These are phyloP conservation scores for Penicillium pulvis DNA, from an alignment of 495 filamentous ascomycete species.

Conservation along the genomic window DNA sequence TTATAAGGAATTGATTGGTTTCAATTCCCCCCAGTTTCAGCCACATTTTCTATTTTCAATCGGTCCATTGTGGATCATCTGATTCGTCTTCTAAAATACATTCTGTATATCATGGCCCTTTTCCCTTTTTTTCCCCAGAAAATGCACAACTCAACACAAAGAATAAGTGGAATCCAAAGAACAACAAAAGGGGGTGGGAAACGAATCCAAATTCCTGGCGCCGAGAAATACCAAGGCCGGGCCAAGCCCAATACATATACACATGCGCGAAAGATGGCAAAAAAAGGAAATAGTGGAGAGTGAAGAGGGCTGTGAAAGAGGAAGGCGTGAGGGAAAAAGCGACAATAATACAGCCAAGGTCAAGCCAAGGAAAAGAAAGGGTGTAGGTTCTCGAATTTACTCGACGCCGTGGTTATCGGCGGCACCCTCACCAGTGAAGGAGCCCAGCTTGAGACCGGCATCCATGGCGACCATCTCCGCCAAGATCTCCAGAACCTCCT, in stretches of 20 bases:
- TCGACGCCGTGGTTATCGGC: constrained; percentile 46
- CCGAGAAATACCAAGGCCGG: constrained; percentile 41
- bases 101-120: constrained; percentile 16
- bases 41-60: constrained; percentile 12
- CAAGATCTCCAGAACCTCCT: constrained; percentile 91
- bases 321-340: constrained; percentile 6
- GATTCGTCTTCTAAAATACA: constrained; percentile 19
- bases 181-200: constrained; percentile 8
- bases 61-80: constrained; percentile 15
- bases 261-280: constrained; percentile 5
- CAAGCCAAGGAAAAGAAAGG: constrained; percentile 10
- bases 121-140: constrained; percentile 4
- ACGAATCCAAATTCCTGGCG: constrained; percentile 34
- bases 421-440: constrained; percentile 41
- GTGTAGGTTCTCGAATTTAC: constrained; percentile 19
- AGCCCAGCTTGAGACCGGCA: constrained; percentile 64
- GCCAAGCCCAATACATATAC: constrained; percentile 33
- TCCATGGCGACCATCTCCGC: constrained; percentile 98
- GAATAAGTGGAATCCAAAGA: constrained; percentile 4
- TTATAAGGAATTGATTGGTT: not conserved
- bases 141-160: constrained; percentile 9
- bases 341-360: constrained; percentile 15
- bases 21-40: not conserved
- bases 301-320: constrained; percentile 6
- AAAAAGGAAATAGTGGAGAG: constrained; percentile 15